Base-by-base conservation (phyloP, 176 grass and related monocot species). In the Eleusine coracana region DNA sequence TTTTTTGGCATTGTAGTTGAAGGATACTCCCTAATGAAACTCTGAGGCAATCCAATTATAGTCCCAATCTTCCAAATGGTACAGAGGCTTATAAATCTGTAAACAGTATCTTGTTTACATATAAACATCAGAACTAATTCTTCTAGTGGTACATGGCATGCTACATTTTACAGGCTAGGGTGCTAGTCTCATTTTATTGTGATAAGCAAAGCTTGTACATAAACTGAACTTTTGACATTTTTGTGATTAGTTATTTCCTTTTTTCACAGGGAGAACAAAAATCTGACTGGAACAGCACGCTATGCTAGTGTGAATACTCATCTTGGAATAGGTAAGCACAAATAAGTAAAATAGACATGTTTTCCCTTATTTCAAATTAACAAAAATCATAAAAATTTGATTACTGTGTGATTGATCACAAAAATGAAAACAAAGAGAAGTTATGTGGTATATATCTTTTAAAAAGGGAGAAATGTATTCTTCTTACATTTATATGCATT, bases 241-340 rank as follows among this genome's bases (percentile, higher is more conserved):
- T 64, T 31, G 7, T 75, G 20, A 28, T 15, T 60, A 51, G 62
- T 74, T 71, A 20, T 76, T 84, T 74, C 78, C 42, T 60, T 44
- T 52, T 52, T 76, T 16, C 74, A 60, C 81, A 97, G 95, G 80
- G 95, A 97, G 88, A 97, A 97, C 71, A 97, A 97, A 84, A 94
- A 92, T 61, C 79, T 97, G 45, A 97, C 92, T 34, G 95, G 95
- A 79, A 97, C 90, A 51, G 92, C 95, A 42, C 90, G 95, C 2
- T 97, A 97, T 94, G 95, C 95, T 73, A 97, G 95, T 81, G 90
- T 97, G 41, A 97, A 97, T 89, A 97, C 95, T 92, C 95, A 97
- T 92, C 92, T 97, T 75, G 95, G 95, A 94, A 91, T 97, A 89
- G 92, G 95, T 94, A 38, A 85, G 81, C 27, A 11, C 72, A 85